phyloP scores from a whole-genome alignment of 2,329 filamentous ascomycete genomes.

The Cercospora nicotianae region DNA sequence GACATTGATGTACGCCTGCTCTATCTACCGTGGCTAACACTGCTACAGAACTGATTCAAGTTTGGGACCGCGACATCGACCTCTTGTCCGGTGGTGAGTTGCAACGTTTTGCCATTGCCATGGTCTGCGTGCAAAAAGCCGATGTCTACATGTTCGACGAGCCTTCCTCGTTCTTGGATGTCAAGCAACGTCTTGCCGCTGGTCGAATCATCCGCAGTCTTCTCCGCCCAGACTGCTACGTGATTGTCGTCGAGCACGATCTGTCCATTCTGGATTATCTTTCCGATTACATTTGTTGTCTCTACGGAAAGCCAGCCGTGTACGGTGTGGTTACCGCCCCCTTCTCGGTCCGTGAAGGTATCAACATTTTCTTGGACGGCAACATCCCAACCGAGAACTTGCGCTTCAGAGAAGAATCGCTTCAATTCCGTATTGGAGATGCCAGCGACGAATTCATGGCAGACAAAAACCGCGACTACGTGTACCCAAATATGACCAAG shows the following conservation, averaged over 20 bases:
- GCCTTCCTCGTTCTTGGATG: conserved; percentile 97
- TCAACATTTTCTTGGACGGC: conserved; percentile 98
- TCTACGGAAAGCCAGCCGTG: conserved; percentile 91
- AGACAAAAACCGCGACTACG: conserved; percentile 82
- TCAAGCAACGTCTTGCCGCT: conserved; percentile 95
- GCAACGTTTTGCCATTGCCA: conserved; percentile 95
- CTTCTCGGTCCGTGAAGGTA: conserved; percentile 94
- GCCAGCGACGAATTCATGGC: conserved; percentile 82
- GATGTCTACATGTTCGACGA: conserved; percentile 99
- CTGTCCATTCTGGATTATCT: conserved; percentile 97
- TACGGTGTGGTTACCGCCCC: conserved; percentile 98
- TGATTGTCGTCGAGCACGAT: conserved; percentile 99
- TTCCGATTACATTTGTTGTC: conserved; percentile 95
- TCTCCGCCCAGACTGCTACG: conserved; percentile 84
- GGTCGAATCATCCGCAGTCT: conserved; percentile 90
- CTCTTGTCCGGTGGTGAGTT: conserved; percentile 95
- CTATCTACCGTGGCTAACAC: conserved; percentile 31
- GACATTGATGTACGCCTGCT: conserved; percentile 32
- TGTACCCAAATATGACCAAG: conserved; percentile 89
- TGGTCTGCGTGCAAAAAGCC: conserved; percentile 91
- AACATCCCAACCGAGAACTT: conserved; percentile 98
- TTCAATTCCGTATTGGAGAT: conserved; percentile 93
- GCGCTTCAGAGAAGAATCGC: conserved; percentile 94
- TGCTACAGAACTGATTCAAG: conserved; percentile 70
- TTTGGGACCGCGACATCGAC: conserved; percentile 86